A percentile compares a stretch with the other conserved stretches of the same genome.
Conservation (phyloP, 2,329 filamentous ascomycete genomes). For the Aureobasidium melanogenum region DNA sequence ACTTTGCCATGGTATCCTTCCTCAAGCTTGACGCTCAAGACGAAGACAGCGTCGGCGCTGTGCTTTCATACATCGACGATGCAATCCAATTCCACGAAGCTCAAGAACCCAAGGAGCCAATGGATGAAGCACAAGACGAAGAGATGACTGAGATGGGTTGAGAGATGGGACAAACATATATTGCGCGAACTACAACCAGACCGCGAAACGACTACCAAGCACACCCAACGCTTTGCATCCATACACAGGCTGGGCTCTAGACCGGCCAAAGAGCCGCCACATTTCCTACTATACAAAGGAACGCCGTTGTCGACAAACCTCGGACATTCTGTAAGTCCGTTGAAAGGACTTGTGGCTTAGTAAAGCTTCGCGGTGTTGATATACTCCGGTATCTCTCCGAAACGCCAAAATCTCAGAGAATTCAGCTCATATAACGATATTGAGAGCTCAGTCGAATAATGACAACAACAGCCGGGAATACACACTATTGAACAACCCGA, state of each 20-base stretch:
- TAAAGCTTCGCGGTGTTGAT: neutral
- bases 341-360: neutral
- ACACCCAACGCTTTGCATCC: neutral
- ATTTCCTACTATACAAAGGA: neutral
- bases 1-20: slow-evolving; percentile 97
- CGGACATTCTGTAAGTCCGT: neutral
- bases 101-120: slow-evolving; percentile 79
- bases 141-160: slow-evolving; percentile 38
- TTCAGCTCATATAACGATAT: neutral
- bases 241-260: neutral
- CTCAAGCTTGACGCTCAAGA: slow-evolving; percentile 81
- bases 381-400: neutral
- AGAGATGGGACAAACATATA: neutral
- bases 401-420: neutral
- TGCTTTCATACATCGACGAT: slow-evolving; percentile 89
- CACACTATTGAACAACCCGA: too few species aligned
- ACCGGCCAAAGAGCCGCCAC: neutral
- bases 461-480: neutral
- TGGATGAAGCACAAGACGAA: slow-evolving; percentile 41
- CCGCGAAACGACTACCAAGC: neutral
- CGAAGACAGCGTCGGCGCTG: slow-evolving; percentile 78
- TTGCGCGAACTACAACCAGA: neutral
- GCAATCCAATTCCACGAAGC: slow-evolving; percentile 89
- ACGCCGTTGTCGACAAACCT: neutral
- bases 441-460: neutral